Base-by-base conservation (phyloP, 139 green algal genomes). In the Volvox africanus region DNA sequence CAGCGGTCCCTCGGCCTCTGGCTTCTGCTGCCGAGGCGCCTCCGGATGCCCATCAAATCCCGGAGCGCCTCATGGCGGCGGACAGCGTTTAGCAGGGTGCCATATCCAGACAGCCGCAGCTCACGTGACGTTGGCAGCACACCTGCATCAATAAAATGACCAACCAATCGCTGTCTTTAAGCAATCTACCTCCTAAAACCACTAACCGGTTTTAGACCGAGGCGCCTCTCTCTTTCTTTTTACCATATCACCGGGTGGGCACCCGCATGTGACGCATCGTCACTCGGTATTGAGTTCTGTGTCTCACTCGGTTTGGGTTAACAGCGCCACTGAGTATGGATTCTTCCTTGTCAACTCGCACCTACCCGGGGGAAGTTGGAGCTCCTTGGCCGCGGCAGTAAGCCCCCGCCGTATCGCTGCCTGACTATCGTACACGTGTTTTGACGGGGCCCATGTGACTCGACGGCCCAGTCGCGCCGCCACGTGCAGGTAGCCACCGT, bases 341-440 rank as follows among this genome's bases (percentile, higher is more conserved):
- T n/a, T n/a, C n/a, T n/a, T n/a, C n/a, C n/a, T n/a, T n/a, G n/a
- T n/a, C n/a, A n/a, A n/a, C n/a, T n/a, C n/a, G n/a, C 0, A 32
- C 75, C 1, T 76, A 90, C 86, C 86, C 22, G 30, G 35, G 0
- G 73, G 73, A n/a, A 90, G 75, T 28, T 80, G 71, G 21, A 90
- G 61, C 73, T 90, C 86, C 50, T 20, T 18, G 1, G 86, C 86
- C 55, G 50, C 86, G 21, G 5, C 75, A 32, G 24, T 33, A 11
- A 90, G 86, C 86, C 65, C 17, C 55, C 55, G 5, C 32, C 75
- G 55, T 37, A 90, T 35, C 30, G 35, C 86, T 35, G 55, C 13
- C 0, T 19, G 73, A 20, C 24, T 68, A 61, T 28, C 73, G 50
- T 68, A 81, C 86, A 83, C 16, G 2, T 50, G 50, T 0, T 21